phyloP scores from a whole-genome alignment of 495 filamentous ascomycete species.

The Tuber borchii region DNA sequence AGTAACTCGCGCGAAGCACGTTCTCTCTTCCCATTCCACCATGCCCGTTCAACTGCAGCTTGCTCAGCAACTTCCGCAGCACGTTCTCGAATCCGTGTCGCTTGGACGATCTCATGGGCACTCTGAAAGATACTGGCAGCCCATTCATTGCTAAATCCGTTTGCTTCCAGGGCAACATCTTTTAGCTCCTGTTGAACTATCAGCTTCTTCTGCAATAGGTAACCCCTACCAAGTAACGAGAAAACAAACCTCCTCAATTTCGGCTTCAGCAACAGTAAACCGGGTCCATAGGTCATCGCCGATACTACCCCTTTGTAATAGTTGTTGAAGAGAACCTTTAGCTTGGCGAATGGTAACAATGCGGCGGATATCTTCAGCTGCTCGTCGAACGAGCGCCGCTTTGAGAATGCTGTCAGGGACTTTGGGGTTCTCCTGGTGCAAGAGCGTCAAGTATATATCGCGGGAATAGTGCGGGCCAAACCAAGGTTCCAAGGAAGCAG shows the following conservation, averaged over 20 bases:
- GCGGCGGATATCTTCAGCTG: slow-evolving; percentile 82
- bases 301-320: slow-evolving; percentile 83
- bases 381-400: slow-evolving; percentile 82
- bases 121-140: slow-evolving; percentile 92
- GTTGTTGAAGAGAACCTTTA: slow-evolving; percentile 73
- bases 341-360: slow-evolving; percentile 76
- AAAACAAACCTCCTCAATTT: slow-evolving; percentile 67
- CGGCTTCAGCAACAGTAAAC: slow-evolving; percentile 84
- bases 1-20: slow-evolving; percentile 36
- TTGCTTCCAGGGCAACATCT: slow-evolving; percentile 93
- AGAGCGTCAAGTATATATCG: slow-evolving; percentile 86
- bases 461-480: slow-evolving; percentile 82
- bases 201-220: neutral
- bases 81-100: slow-evolving; percentile 55
- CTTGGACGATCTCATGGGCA: slow-evolving; percentile 75
- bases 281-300: slow-evolving; percentile 96
- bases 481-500: slow-evolving; percentile 81
- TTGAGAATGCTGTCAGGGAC: slow-evolving; percentile 81
- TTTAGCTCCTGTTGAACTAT: slow-evolving; percentile 56
- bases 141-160: slow-evolving; percentile 78
- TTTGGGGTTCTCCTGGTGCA: slow-evolving; percentile 67
- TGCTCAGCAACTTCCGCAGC: slow-evolving; percentile 61
- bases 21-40: slow-evolving; percentile 78
- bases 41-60: slow-evolving; percentile 64
- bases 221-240: neutral